Evolutionary conservation across 345 rosid genomes (phyloP), one percentile per base, ranked within the genome.

Genomic region (Boechera stricta): DNA sequence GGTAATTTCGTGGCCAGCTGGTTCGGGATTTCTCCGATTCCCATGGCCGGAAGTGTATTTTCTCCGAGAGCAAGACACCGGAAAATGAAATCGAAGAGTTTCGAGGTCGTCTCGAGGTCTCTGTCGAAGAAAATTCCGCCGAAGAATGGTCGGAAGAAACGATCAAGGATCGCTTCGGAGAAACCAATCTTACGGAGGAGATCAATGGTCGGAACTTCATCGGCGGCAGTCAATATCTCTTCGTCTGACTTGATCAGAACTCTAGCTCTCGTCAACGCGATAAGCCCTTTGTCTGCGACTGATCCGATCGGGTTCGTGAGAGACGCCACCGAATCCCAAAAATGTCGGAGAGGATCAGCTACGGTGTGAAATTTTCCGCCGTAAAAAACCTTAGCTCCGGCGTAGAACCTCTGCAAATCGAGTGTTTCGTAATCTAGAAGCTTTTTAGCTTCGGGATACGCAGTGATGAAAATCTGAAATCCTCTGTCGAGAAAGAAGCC

Each of bases 391-490:
- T 56, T 81, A 26, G 98, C 93, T 15, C 98, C 98, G 2, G 98
- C 89, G 77, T 90, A 94, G 76, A 94, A 91, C 75, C 79, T 81
- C 73, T 77, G 88, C 58, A 94, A 79, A 54, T 85, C 75, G 2
- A 94, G 68, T 9, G 88, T 77, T 5, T 75, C 44, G 84, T 89
- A 91, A 31, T 91, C 87, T 0, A 94, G 90, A 26, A 94, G 90
- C 80, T 80, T 87, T 26, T 64, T 87, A 69, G 97, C 97, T 82
- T 94, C 98, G 2, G 97, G 97, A 52, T 94, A 90, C 7, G 91
- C 94, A 1, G 97, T 94, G 81, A 94, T 91, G 88, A 94, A 94
- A 62, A 94, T 94, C 78, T 94, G 98, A 88, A 94, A 94, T 53
- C 98, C 98, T 52, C 97, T 87, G 79, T 94, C 98, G 42, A 91